A percentile compares a stretch with the other conserved stretches of the same genome.
These are phyloP conservation scores for Quercus ilex DNA, from an alignment of 306 rosid genomes.

Conservation along the genomic window DNA sequence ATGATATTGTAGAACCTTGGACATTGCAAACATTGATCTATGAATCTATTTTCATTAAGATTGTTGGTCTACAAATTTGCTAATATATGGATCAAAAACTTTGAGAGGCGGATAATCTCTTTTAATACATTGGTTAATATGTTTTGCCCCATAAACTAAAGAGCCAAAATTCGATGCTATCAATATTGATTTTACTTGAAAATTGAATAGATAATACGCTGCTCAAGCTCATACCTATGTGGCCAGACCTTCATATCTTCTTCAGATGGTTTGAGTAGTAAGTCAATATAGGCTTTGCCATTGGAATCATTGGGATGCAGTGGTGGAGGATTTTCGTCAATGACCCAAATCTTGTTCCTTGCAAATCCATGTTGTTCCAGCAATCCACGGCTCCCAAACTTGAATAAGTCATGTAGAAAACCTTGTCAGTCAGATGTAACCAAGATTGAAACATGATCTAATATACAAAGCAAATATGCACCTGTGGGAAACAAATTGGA, in stretches of 20 bases:
- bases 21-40: neutral
- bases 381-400: conserved; percentile 77
- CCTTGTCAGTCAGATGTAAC: neutral
- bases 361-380: conserved; percentile 90
- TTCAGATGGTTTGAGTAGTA: conserved; percentile 69
- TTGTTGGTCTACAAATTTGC: neutral
- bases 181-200: neutral
- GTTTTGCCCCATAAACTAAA: neutral
- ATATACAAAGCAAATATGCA: conserved; percentile 11
- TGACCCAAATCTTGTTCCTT: conserved; percentile 66
- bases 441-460: neutral
- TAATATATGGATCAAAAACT: neutral
- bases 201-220: neutral
- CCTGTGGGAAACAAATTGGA: conserved; percentile 94
- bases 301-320: conserved; percentile 40
- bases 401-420: conserved; percentile 1
- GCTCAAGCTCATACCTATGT: conserved; percentile 43
- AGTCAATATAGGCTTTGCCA: conserved; percentile 55
- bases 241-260: conserved; percentile 89
- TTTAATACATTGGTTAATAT: neutral
- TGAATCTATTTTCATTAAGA: neutral
- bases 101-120: neutral
- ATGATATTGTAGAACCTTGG: conserved; percentile 1
- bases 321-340: conserved; percentile 69
- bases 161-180: neutral